These are phyloP conservation scores for Ustilago shanxiensis DNA, from an alignment of 1,284 basidiomycete genomes.

Conservation along the genomic window DNA sequence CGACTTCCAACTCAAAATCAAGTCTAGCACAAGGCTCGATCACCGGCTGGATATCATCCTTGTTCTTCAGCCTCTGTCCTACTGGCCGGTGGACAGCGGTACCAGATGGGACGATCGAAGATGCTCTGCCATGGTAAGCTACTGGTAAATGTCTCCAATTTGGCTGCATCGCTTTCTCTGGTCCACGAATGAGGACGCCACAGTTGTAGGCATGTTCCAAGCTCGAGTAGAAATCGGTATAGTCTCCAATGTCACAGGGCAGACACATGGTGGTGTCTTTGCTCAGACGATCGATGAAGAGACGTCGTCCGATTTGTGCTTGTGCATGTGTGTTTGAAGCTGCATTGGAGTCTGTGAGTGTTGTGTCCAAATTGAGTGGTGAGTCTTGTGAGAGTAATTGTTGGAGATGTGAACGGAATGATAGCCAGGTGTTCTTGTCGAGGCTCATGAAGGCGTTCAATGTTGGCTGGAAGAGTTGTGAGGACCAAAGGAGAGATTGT, in stretches of 20 bases:
- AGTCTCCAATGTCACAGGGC: conserved; percentile 53
- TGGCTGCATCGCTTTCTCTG: conserved; percentile 23
- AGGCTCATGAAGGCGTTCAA: conserved; percentile 46
- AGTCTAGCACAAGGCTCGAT: conserved; percentile 36
- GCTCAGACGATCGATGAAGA: conserved; percentile 7
- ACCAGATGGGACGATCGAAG: conserved; percentile 38
- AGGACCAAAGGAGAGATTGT: neutral
- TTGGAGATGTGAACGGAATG: conserved; percentile 34
- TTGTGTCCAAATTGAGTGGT: neutral
- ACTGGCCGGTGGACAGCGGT: conserved; percentile 44
- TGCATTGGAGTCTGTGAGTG: conserved; percentile 1
- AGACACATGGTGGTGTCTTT: conserved; percentile 27
- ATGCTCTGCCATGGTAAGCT: conserved; percentile 54
- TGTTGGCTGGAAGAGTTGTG: conserved; percentile 15
- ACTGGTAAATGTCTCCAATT: conserved; percentile 52
- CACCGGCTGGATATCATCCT: conserved; percentile 24
- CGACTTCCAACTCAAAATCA: conserved; percentile 62
- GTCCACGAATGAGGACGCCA: conserved; percentile 29
- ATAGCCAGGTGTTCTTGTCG: conserved; percentile 7
- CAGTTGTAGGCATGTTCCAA: conserved; percentile 53
- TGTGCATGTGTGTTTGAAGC: neutral
- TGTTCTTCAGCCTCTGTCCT: conserved; percentile 42
- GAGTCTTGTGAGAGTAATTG: conserved; percentile 20
- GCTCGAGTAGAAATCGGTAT: conserved; percentile 57
- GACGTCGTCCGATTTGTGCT: neutral